A percentile compares a stretch with the other conserved stretches of the same genome.
Conservation (phyloP, 169 alveolate genomes). For the Fabrea salina region DNA sequence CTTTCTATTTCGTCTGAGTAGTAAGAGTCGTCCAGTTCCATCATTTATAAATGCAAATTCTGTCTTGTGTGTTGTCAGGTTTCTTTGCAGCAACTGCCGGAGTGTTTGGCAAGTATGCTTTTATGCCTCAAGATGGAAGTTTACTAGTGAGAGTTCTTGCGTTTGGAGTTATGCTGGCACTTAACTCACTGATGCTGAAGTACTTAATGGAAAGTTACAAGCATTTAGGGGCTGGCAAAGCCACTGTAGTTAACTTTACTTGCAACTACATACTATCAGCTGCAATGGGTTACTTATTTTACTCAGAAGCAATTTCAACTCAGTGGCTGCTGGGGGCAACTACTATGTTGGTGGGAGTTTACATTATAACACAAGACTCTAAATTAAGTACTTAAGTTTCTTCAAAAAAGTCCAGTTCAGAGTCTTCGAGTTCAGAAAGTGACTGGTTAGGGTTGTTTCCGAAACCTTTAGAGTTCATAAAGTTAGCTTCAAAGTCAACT, state of each 20-base stretch:
- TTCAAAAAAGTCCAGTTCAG: no score
- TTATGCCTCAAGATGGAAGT: not conserved
- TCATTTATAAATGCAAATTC: not conserved
- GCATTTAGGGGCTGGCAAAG: slow-evolving; percentile 20
- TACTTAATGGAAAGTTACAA: slow-evolving; percentile 11
- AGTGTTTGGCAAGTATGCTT: slow-evolving; percentile 28
- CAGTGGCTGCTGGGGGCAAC: slow-evolving; percentile 16
- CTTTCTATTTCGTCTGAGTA: no score
- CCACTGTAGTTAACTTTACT: slow-evolving; percentile 24
- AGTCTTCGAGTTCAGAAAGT: no score
- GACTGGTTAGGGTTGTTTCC: no score
- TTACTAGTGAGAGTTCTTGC: not conserved
- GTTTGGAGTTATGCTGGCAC: not conserved
- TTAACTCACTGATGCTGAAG: slow-evolving; percentile 27
- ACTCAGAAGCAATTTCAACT: not conserved
- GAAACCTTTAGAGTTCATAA: no score
- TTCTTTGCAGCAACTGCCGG: slow-evolving; percentile 30
- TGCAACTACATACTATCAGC: slow-evolving; percentile 23
- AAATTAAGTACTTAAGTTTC: no score
- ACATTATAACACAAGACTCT: slow-evolving; percentile 17
- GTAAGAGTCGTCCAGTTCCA: no score
- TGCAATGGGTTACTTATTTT: not conserved
- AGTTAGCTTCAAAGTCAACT: not conserved
- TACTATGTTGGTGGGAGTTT: slow-evolving; percentile 14
- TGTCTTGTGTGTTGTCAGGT: not conserved